phyloP scores from a whole-genome alignment of 345 rosid species.

The Salix udensis region DNA sequence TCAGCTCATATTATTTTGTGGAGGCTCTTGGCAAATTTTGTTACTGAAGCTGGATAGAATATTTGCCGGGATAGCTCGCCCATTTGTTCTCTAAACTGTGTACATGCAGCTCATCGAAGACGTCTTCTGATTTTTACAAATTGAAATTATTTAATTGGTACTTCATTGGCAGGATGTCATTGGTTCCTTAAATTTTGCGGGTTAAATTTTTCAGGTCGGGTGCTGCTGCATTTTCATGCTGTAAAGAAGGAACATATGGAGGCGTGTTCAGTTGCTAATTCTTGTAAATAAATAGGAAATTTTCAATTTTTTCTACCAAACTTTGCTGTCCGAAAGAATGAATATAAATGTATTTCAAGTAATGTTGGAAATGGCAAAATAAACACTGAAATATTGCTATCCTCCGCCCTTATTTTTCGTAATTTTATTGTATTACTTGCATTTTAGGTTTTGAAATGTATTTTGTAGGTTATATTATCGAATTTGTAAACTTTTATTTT shows the following conservation, averaged over 20 bases:
- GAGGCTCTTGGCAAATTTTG: neutral
- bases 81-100: neutral
- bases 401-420: neutral
- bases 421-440: neutral
- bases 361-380: constrained; percentile 17
- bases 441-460: neutral
- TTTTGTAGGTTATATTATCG: neutral
- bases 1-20: constrained; percentile 15
- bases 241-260: constrained; percentile 12
- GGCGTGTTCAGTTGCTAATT: constrained; percentile 26
- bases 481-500: neutral
- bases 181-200: neutral
- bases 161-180: neutral
- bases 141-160: neutral
- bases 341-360: constrained; percentile 21
- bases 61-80: neutral
- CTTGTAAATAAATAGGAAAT: constrained; percentile 47
- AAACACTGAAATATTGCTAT: neutral
- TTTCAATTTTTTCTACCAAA: neutral
- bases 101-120: neutral
- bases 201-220: constrained; percentile 16
- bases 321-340: constrained; percentile 12
- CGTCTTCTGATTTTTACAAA: neutral
- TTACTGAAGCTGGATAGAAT: neutral
- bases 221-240: constrained; percentile 12